Conservation (phyloP, 1,284 basidiomycete genomes). For the Mycena citricolor region DNA sequence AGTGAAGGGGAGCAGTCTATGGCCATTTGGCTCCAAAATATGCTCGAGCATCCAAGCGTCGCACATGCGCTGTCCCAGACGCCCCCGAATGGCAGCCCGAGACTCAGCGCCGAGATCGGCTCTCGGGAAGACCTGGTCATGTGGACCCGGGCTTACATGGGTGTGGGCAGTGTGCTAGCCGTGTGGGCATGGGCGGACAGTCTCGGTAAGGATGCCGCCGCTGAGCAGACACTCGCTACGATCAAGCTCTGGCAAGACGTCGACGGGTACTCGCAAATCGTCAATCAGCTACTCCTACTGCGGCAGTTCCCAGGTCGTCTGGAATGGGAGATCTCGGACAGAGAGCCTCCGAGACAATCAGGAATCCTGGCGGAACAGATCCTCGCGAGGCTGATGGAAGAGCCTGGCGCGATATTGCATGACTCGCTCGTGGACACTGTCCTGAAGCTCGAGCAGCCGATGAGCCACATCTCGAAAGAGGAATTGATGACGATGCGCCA, state of each 20-base stretch:
- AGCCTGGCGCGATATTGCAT: conserved; percentile 60
- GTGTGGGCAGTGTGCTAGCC: conserved; percentile 65
- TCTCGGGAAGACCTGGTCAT: conserved; percentile 53
- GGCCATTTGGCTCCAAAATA: conserved; percentile 68
- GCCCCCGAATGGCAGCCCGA: conserved; percentile 29
- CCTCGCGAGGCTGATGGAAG: conserved; percentile 55
- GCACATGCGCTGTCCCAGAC: conserved; percentile 45
- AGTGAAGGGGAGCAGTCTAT: conserved; percentile 62
- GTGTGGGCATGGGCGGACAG: conserved; percentile 81
- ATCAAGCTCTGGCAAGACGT: conserved; percentile 69
- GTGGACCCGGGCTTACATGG: conserved; percentile 64
- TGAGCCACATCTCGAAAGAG: conserved; percentile 59
- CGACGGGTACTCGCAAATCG: conserved; percentile 64
- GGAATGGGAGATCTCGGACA: conserved; percentile 58
- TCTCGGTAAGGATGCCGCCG: conserved; percentile 60
- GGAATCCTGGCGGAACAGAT: conserved; percentile 68
- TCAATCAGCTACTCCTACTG: conserved; percentile 63
- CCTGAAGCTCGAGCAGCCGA: conserved; percentile 49
- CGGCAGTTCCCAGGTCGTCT: conserved; percentile 64
- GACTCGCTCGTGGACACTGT: conserved; percentile 57
- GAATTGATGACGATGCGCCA: conserved; percentile 58
- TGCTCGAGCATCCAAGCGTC: conserved; percentile 57
- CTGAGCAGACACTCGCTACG: conserved; percentile 61
- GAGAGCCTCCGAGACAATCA: conserved; percentile 57
- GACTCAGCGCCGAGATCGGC: conserved; percentile 26